Conservation (phyloP, 495 filamentous ascomycete species). For the Thermothielavioides terrestris region DNA sequence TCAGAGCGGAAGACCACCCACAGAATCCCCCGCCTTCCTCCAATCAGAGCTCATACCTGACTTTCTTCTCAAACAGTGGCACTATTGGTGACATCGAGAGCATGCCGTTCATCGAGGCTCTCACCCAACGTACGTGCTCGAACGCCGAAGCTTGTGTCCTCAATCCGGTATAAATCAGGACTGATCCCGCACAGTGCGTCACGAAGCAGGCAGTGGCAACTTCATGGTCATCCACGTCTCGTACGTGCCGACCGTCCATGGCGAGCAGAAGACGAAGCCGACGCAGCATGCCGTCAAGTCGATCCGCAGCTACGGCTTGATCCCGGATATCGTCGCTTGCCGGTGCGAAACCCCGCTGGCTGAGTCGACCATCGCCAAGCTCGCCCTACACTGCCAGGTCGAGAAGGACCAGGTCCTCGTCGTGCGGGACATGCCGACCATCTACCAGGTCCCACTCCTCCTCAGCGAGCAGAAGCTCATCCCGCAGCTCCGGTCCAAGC, state of each 20-base stretch:
- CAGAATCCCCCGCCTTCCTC: too few species aligned
- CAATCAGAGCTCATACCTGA: too few species aligned
- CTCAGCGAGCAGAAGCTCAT: slow-evolving; percentile 73
- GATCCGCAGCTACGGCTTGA: slow-evolving; percentile 69
- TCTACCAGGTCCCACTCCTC: slow-evolving; percentile 87
- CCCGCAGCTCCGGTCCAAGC: slow-evolving; percentile 46
- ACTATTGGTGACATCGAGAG: slow-evolving; percentile 75
- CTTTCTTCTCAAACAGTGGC: slow-evolving; percentile 16
- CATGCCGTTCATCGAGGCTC: slow-evolving; percentile 76
- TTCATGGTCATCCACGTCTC: slow-evolving; percentile 83
- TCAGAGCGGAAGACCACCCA: too few species aligned
- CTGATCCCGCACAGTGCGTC: slow-evolving; percentile 32
- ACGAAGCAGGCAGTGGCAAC: slow-evolving; percentile 54
- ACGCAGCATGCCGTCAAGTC: slow-evolving; percentile 84
- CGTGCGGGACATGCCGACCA: slow-evolving; percentile 76
- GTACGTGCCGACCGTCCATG: slow-evolving; percentile 57
- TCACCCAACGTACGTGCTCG: slow-evolving; percentile 55
- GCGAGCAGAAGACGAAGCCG: slow-evolving; percentile 97
- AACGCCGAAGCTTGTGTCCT: too few species aligned
- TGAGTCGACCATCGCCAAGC: slow-evolving; percentile 70
- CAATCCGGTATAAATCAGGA: too few species aligned
- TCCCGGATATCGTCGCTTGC: slow-evolving; percentile 83
- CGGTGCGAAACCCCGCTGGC: slow-evolving; percentile 71
- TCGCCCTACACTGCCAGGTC: slow-evolving; percentile 79
- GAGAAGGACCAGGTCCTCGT: slow-evolving; percentile 71